phyloP scores from a whole-genome alignment of 2,329 filamentous ascomycete species.

The Trichoderma asperellum region DNA sequence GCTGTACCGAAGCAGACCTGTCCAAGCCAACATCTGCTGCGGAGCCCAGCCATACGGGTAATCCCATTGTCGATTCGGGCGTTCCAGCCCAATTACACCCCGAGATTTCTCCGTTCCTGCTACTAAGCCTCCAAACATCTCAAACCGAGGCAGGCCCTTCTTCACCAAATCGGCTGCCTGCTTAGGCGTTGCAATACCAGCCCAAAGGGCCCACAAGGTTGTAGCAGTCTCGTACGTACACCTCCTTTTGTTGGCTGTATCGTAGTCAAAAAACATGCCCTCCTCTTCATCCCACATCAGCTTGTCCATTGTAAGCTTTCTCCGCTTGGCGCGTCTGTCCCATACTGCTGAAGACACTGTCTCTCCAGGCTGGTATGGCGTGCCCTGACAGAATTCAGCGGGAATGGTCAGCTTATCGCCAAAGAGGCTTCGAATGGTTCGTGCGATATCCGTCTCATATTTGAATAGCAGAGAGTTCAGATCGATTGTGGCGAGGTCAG shows the following conservation, averaged over 20 bases:
- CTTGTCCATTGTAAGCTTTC: conserved; percentile 86
- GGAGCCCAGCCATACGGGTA: conserved; percentile 98
- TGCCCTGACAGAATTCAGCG: conserved; percentile 74
- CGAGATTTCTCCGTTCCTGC: conserved; percentile 90
- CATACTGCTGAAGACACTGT: conserved; percentile 83
- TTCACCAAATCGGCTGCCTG: conserved; percentile 85
- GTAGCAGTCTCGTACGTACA: conserved; percentile 88
- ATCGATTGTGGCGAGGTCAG: conserved; percentile 89
- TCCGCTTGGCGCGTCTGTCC: conserved; percentile 84
- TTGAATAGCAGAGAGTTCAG: conserved; percentile 95
- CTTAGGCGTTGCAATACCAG: conserved; percentile 79
- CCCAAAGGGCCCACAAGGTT: conserved; percentile 98
- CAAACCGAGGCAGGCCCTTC: conserved; percentile 82
- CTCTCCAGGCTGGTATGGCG: conserved; percentile 65
- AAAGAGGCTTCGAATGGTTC: conserved; percentile 82
- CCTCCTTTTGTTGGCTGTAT: conserved; percentile 80
- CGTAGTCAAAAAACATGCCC: conserved; percentile 98
- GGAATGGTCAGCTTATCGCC: conserved; percentile 82
- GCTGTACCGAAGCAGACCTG: conserved; percentile 85
- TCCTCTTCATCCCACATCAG: conserved; percentile 90
- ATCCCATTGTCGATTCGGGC: conserved; percentile 97
- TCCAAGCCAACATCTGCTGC: conserved; percentile 98
- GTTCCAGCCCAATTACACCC: conserved; percentile 74
- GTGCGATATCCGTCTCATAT: conserved; percentile 92
- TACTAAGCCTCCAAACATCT: conserved; percentile 83